Evolutionary conservation across 192 early-diverging fungal genomes (phyloP), one percentile per base, ranked within the genome.

Genomic region (Coemansia sp.): DNA sequence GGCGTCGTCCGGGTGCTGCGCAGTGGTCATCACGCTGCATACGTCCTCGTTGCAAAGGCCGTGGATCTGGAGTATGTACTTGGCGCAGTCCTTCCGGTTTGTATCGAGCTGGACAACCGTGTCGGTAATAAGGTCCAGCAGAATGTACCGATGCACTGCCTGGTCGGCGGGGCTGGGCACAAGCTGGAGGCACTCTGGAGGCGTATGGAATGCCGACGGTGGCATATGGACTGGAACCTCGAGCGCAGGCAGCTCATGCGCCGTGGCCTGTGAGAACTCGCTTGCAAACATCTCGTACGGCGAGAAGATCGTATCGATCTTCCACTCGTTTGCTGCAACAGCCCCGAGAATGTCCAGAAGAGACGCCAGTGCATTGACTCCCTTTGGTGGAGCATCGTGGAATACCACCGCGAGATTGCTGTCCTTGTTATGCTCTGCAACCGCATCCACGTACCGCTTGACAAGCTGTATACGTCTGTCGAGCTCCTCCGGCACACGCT

Each of bases 21-120:
- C 65, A 2, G 76, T 33, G 15, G 76, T 66, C 70, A 81, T 71
- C 43, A 70, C 69, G 34, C 54, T 75, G 73, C 75, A 74, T 60
- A 79, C 85, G 65, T 57, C 73, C 60, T 71, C 87, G 85, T 42
- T 82, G 67, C 65, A 85, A 66, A 77, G 76, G 45, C 57, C 84
- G 79, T 62, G 84, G 76, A 94, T 76, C 62, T 87, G 86, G 59
- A 92, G 76, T 15, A 96, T 70, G 62, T 90, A 89, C 48, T 85
- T 85, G 61, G 85, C 85, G 66, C 89, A 91, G 77, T 99, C 95
- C 69, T 90, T 93, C 74, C 96, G 97, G 82, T 99, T 99, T 59
- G 87, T 86, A 57, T 93, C 91, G 50, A 94, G 92, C 55, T 94
- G 82, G 38, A 87, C 75, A 15, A 97, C 70, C 9, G 89, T 90